Evolutionary conservation across 2,329 filamentous ascomycete species (phyloP), one percentile per base, ranked within the genome.

Genomic region (Ophiosphaerella herpotricha): DNA sequence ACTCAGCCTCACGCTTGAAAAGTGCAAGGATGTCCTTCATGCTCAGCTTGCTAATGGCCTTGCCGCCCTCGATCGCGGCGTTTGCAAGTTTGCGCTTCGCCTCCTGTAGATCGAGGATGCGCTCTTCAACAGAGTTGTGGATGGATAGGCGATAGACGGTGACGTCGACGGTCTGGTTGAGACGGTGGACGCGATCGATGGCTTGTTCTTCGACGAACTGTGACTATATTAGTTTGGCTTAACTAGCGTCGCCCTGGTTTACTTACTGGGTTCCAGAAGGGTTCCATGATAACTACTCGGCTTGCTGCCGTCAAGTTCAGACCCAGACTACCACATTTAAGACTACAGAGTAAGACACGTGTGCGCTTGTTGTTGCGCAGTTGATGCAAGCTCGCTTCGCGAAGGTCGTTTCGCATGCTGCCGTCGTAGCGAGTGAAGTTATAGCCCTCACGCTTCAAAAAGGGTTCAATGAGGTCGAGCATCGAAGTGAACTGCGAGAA

Each of bases 401-500:
- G 90, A 46, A 85, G 84, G 65, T 97, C 93, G 69, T 97, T 97
- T 68, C 86, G 85, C 94, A 99, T 99, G 63, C 86, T 85, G 48
- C 94, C 94, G 70, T 99, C 94, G 74, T 99, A 99, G 46, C 94
- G 89, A 13, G 90, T 90, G 68, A 88, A 96, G 53, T 82, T 82
- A 72, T 96, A 87, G 12, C 85, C 84, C 12, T 88, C 85, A 41
- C 85, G 82, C 39, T 82, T 81, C 52, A 99, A 80, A 74, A 97
- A 97, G 2, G 94, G 94, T 70, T 97, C 91, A 55, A 99, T 86
- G 24, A 97, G 85, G 76, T 97, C 90, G 39, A 99, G 85, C 94
- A 99, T 99, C 0, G 91, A 94, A 0, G 94, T 99, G 75, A 99
- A 99, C 66, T 97, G 91, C 1, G 91, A 96, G 75, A 99, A 99